phyloP scores from a whole-genome alignment of 345 rosid species.

The Citrus sp. region DNA sequence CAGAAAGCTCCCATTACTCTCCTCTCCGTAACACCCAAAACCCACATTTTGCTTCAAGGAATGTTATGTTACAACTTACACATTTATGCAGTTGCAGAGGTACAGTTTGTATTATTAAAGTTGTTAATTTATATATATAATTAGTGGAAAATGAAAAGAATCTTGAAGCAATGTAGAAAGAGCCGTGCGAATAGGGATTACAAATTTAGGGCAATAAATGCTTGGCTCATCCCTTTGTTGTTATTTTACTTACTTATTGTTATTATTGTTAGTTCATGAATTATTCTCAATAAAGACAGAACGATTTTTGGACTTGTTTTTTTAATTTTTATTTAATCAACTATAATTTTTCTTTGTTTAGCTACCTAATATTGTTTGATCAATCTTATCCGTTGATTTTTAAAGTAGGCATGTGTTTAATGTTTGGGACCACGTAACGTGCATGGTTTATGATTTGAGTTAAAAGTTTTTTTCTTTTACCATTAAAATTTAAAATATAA shows the following conservation, averaged over 20 bases:
- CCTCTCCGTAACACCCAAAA: neutral
- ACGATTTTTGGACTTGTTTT: neutral
- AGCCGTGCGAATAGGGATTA: neutral
- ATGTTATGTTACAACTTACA: too few relatives aligned
- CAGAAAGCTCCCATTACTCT: slow-evolving; percentile 4
- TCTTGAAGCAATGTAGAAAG: neutral
- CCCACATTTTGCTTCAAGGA: neutral
- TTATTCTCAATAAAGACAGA: neutral
- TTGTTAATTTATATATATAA: too few relatives aligned
- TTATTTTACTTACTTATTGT: too few relatives aligned
- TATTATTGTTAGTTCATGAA: neutral
- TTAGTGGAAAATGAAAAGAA: neutral
- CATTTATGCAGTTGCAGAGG: too few relatives aligned
- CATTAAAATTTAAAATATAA: too few relatives aligned
- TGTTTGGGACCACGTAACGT: neutral
- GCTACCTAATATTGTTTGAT: neutral
- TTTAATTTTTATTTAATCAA: too few relatives aligned
- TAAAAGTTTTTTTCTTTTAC: too few relatives aligned
- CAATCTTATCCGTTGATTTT: too few relatives aligned
- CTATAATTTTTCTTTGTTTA: too few relatives aligned
- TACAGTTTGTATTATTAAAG: too few relatives aligned
- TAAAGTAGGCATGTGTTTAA: neutral
- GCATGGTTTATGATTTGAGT: neutral
- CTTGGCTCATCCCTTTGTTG: neutral
- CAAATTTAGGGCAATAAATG: neutral